Base-by-base conservation (phyloP, 495 filamentous ascomycete species). In the Cenococcum geophilum region DNA sequence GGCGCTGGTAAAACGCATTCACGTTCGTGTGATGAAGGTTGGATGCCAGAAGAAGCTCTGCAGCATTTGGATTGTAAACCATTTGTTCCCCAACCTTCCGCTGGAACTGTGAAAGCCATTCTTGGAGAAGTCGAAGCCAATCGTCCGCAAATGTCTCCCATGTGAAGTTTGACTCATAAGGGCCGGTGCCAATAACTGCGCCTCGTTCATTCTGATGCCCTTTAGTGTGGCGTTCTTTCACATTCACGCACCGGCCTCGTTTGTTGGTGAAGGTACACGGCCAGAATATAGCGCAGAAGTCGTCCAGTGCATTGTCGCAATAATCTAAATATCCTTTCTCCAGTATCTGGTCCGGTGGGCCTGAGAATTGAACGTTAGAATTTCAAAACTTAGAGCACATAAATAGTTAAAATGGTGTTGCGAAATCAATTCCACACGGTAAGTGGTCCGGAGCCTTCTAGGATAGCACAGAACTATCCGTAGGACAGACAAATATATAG, bases 151-250 rank as follows among this genome's bases (percentile, higher is more conserved):
- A 64, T 8, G 55, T 57, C 11, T 64, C 43, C 32, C 58, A 60
- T 1, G 55, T 54, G 37, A 72, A 69, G 5, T 53, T 48, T 1
- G 71, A 65, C 14, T 55, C 14, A 52, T 75, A 73, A 0, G 23
- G 10, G 4, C 73, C 72, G 3, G 49, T 16, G 20, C 45, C 57
- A 22, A 73, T 49, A 10, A 73, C 59, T 52, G 55, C 70, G 3
- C 73, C 73, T 21, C 63, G 51, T 9, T 48, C 54, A 12, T 50
- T 59, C 54, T 75, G 73, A 55, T 75, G 73, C 1, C 73, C 71
- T 57, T 69, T 70, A 36, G 52, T 25, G 70, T 60, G 61, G 54
- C 54, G 11, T 25, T 3, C 16, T 21, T 37, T 21, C 22, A 66
- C 45, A 45, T 65, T 63, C 20, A 55, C 61, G 58, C 61, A 56